These are phyloP conservation scores for Penicillium salamii DNA, from an alignment of 495 filamentous ascomycete species.

Conservation along the genomic window DNA sequence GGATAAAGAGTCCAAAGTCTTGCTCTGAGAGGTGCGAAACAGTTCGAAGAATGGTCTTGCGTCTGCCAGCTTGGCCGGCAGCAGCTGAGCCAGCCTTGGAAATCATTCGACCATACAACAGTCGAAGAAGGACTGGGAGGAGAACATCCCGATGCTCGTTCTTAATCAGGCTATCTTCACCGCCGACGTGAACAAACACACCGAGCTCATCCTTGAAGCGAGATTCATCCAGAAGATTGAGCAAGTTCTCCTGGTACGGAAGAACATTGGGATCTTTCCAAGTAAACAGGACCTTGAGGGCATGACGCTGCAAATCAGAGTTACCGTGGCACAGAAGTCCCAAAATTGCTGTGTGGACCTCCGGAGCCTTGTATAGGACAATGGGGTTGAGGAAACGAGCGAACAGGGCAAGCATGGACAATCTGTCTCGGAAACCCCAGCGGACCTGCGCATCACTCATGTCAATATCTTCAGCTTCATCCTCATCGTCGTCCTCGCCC, in stretches of 20 bases:
- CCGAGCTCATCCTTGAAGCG: constrained; percentile 89
- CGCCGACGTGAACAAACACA: constrained; percentile 69
- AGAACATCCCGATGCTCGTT: constrained; percentile 65
- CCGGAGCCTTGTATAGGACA: constrained; percentile 71
- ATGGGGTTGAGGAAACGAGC: constrained; percentile 80
- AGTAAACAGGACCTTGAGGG: constrained; percentile 79
- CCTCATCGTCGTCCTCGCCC: constrained; percentile 10
- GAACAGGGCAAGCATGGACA: constrained; percentile 79
- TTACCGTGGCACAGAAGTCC: constrained; percentile 81
- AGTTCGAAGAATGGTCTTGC: constrained; percentile 62
- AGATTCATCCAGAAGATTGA: constrained; percentile 86
- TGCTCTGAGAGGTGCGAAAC: constrained; percentile 58
- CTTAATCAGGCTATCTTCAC: constrained; percentile 71
- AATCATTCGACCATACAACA: constrained; percentile 87
- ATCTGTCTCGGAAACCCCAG: constrained; percentile 70
- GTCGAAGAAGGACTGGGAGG: constrained; percentile 79
- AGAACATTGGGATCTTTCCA: constrained; percentile 79
- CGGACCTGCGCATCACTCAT: constrained; percentile 24
- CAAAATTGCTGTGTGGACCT: constrained; percentile 72
- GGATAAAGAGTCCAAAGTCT: constrained; percentile 74
- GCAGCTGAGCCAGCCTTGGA: constrained; percentile 65
- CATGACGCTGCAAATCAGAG: constrained; percentile 77
- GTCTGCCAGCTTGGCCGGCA: constrained; percentile 51
- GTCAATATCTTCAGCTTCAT: constrained; percentile 11
- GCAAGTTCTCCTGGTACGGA: constrained; percentile 81